Percentiles rank a stretch among this genome's conserved stretches.
phyloP scores from a whole-genome alignment of 805 yeast genomes.

The Wickerhamiella slavikovae region DNA sequence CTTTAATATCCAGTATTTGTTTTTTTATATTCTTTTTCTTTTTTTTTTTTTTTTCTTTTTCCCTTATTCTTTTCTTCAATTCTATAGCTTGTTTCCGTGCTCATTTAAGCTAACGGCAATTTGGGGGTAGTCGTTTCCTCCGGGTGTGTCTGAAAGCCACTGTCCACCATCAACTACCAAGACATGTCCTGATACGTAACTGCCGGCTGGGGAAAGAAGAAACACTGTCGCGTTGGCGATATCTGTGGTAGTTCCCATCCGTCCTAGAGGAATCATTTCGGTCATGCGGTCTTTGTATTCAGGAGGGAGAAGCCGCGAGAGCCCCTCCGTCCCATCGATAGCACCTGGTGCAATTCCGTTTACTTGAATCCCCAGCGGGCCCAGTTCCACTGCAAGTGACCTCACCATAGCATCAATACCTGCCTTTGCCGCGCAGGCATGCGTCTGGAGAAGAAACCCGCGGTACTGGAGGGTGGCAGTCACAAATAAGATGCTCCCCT shows the following conservation, averaged over 20 bases:
- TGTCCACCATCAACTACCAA: conserved; percentile 77
- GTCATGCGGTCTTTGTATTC: conserved; percentile 23
- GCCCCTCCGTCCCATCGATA: conserved; percentile 74
- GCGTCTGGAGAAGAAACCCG: conserved; percentile 76
- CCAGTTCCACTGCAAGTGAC: conserved; percentile 75
- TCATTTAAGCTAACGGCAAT: conserved; percentile 16
- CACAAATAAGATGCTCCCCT: conserved; percentile 59
- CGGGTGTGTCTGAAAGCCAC: conserved; percentile 29
- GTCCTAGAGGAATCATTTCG: conserved; percentile 30
- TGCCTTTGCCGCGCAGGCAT: conserved; percentile 90
- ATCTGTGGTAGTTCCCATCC: conserved; percentile 44
- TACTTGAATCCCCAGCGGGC: conserved; percentile 68
- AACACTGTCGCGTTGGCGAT: conserved; percentile 77
- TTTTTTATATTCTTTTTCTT: no score
- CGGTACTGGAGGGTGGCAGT: conserved; percentile 79
- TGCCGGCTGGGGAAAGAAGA: conserved; percentile 66
- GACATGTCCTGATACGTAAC: conserved; percentile 56
- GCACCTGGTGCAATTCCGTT: conserved; percentile 88
- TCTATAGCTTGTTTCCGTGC: conserved; percentile 20
- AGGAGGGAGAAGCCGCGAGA: conserved; percentile 34
- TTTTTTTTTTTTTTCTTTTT: no score
- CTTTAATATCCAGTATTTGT: no score
- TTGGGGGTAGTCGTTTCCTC: conserved; percentile 26
- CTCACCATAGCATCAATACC: conserved; percentile 79
- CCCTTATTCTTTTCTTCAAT: not conserved